Evolutionary conservation across 805 yeast species (phyloP).

Genomic region (Cyberlindnera mycetangii): DNA sequence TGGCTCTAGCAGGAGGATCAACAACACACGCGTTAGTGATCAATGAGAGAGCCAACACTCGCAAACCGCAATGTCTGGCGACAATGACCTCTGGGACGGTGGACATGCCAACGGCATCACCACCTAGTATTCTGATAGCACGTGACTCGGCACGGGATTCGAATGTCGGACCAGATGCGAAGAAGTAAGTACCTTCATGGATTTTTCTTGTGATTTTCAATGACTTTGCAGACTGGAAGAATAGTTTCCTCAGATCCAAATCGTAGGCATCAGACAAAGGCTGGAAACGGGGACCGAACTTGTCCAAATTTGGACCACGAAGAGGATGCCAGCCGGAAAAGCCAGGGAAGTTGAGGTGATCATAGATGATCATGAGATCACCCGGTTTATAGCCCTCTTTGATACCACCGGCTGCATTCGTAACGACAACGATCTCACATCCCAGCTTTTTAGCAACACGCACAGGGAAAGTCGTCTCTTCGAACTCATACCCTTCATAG

Average conservation of each 20-base stretch:
- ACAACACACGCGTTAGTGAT: slow-evolving; percentile 82
- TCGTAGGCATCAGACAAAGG: slow-evolving; percentile 91
- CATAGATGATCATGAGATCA: slow-evolving; percentile 86
- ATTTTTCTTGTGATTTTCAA: slow-evolving; percentile 52
- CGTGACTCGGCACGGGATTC: slow-evolving; percentile 93
- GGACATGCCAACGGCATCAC: slow-evolving; percentile 96
- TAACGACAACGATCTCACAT: slow-evolving; percentile 62
- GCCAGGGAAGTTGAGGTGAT: slow-evolving; percentile 91
- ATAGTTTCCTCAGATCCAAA: slow-evolving; percentile 58
- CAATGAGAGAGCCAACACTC: slow-evolving; percentile 79
- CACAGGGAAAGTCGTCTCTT: slow-evolving; percentile 81
- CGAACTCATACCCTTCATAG: slow-evolving; percentile 87
- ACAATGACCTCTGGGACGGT: slow-evolving; percentile 95
- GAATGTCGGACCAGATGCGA: slow-evolving; percentile 90
- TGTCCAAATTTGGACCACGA: slow-evolving; percentile 79
- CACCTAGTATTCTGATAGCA: slow-evolving; percentile 67
- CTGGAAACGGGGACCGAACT: slow-evolving; percentile 81
- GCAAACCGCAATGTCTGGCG: slow-evolving; percentile 84
- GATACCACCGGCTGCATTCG: slow-evolving; percentile 97
- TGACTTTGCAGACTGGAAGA: slow-evolving; percentile 52
- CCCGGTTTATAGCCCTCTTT: slow-evolving; percentile 69
- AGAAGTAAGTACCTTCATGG: slow-evolving; percentile 85
- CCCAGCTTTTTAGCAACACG: slow-evolving; percentile 69
- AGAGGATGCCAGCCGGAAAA: slow-evolving; percentile 84
- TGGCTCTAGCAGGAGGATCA: slow-evolving; percentile 64